Percentiles rank a stretch among this genome's conserved stretches.
Evolutionary conservation across 1,284 basidiomycete genomes (phyloP).

Genomic region (Sporisorium reilianum): DNA sequence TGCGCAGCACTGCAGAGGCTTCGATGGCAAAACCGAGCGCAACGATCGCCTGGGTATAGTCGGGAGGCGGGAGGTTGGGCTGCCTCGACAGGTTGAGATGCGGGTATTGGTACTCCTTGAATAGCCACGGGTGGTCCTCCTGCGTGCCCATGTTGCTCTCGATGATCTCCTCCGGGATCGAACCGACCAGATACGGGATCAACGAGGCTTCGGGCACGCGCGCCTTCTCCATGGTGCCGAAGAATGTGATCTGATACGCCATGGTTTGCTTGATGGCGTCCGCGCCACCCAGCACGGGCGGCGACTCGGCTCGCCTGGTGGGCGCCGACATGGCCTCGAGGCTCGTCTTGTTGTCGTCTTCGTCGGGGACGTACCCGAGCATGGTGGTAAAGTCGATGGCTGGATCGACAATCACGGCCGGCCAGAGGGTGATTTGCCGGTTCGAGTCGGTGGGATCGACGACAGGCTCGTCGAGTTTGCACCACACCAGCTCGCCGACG

Average conservation of each 20-base stretch:
- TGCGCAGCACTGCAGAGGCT: constrained; percentile 27
- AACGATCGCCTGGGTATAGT: constrained; percentile 23
- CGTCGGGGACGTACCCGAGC: constrained; percentile 17
- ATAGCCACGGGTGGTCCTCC: constrained; percentile 45
- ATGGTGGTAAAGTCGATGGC: constrained; percentile 17
- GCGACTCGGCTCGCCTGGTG: constrained; percentile 12
- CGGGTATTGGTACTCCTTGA: constrained; percentile 18
- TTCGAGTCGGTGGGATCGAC: constrained; percentile 18
- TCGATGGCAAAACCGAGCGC: constrained; percentile 31
- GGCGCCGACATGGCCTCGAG: constrained; percentile 30
- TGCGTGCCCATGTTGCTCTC: constrained; percentile 27
- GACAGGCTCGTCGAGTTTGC: constrained; percentile 37
- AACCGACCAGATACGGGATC: constrained; percentile 34
- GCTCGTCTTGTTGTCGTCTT: constrained; percentile 22
- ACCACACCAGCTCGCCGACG: constrained; percentile 51
- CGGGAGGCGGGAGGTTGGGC: constrained; percentile 10
- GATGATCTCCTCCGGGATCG: constrained; percentile 24
- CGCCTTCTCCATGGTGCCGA: constrained; percentile 44
- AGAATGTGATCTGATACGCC: constrained; percentile 45
- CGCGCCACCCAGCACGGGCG: constrained; percentile 9
- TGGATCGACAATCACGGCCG: constrained; percentile 39
- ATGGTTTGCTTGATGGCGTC: constrained; percentile 16
- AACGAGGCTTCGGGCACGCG: constrained; percentile 32
- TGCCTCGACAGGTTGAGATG: constrained; percentile 33
- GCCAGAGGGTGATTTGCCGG: constrained; percentile 39